A percentile compares a stretch with the other conserved stretches of the same genome.
phyloP scores from a whole-genome alignment of 345 rosid species.

The Murraya koenigii region DNA sequence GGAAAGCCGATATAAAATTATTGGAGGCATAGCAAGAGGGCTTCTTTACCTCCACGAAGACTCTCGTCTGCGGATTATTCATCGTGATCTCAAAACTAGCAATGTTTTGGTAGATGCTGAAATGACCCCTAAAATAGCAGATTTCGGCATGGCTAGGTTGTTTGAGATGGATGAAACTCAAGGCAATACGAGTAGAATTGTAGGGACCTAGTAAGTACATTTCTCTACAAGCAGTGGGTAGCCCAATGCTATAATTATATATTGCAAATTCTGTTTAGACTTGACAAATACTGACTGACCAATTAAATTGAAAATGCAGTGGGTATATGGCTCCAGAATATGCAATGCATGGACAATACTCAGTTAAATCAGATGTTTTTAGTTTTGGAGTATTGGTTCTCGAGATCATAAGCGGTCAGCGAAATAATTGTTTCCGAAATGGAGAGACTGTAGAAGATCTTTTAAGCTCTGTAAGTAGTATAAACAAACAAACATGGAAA shows the following conservation, averaged over 20 bases:
- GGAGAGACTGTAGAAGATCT: constrained; percentile 26
- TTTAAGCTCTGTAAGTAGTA: constrained; percentile 27
- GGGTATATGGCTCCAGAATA: constrained; percentile 51
- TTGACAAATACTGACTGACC: background rate
- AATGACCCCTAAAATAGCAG: constrained; percentile 45
- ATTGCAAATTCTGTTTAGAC: background rate
- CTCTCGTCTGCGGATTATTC: constrained; percentile 39
- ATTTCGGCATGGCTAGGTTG: constrained; percentile 51
- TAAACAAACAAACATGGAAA: background rate
- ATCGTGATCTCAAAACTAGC: constrained; percentile 44
- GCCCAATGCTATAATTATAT: background rate
- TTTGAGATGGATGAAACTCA: constrained; percentile 39
- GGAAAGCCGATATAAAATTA: constrained; percentile 36
- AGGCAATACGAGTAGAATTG: constrained; percentile 34
- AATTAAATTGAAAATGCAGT: constrained; percentile 13
- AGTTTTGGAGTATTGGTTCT: constrained; percentile 41
- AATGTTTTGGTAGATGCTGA: constrained; percentile 41
- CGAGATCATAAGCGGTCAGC: constrained; percentile 45
- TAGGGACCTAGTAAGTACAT: constrained; percentile 41
- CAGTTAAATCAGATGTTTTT: constrained; percentile 39
- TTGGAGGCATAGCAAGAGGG: constrained; percentile 44
- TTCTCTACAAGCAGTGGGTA: too few relatives aligned
- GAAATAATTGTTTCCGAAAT: constrained; percentile 6
- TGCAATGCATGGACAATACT: constrained; percentile 41
- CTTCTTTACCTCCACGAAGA: constrained; percentile 50